Evolutionary conservation across 805 yeast species (phyloP).

Genomic region (Komagataella mondaviorum): DNA sequence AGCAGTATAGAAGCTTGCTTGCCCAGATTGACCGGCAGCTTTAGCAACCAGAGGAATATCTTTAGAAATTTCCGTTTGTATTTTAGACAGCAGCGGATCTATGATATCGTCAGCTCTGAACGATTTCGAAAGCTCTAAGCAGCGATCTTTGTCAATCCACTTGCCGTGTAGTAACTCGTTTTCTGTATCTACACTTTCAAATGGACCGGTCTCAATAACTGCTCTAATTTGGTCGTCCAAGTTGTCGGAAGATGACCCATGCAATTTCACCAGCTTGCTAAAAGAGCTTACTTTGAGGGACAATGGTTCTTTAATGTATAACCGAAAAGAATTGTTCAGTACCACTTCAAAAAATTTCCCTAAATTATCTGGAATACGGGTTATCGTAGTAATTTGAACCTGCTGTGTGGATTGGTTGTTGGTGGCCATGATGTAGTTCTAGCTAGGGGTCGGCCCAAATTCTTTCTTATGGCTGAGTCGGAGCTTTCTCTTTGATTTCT

Average conservation of each 20-base stretch:
- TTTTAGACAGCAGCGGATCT: neutral
- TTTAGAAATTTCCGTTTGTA: neutral
- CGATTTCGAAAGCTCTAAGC: neutral
- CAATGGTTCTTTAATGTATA: neutral
- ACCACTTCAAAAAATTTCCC: neutral
- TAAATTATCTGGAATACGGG: neutral
- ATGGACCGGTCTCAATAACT: neutral
- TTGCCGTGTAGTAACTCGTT: neutral
- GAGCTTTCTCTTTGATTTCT: neutral
- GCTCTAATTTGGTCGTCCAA: constrained; percentile 1
- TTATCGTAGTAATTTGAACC: neutral
- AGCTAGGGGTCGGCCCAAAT: neutral
- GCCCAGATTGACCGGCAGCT: neutral
- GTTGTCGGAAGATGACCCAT: constrained; percentile 1
- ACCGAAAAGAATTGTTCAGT: neutral
- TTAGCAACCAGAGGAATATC: neutral
- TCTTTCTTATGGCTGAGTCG: neutral
- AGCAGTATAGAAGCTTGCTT: neutral
- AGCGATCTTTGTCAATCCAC: neutral
- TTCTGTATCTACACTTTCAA: neutral
- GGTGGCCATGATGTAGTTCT: neutral
- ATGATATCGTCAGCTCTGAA: neutral
- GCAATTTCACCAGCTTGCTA: neutral
- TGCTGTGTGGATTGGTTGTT: neutral
- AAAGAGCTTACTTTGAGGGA: neutral